Evolutionary conservation across 2,329 filamentous ascomycete genomes (phyloP).

Genomic region (Xylariaceae sp.): DNA sequence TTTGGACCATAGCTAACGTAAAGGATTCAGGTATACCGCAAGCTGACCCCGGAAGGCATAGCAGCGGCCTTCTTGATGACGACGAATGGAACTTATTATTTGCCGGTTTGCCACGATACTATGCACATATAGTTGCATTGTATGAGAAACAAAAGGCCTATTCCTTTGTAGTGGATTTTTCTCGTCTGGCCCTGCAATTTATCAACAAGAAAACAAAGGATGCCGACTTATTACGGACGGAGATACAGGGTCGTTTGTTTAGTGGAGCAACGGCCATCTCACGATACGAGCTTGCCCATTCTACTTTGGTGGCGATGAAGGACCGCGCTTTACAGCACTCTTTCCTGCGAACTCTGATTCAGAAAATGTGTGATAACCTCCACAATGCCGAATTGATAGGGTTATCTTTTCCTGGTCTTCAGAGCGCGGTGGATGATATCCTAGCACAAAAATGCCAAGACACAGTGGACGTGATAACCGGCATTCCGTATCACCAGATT

Average conservation of each 20-base stretch:
- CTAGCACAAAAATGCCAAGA: conserved; percentile 74
- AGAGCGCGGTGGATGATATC: conserved; percentile 78
- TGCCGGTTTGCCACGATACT: conserved; percentile 81
- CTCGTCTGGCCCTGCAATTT: conserved; percentile 75
- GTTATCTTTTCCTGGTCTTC: conserved; percentile 79
- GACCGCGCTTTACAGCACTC: conserved; percentile 74
- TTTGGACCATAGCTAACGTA: background rate
- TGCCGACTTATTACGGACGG: conserved; percentile 58
- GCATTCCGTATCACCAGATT: conserved; percentile 82
- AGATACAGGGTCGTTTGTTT: conserved; percentile 85
- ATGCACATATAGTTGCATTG: conserved; percentile 81
- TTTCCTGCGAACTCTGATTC: conserved; percentile 72
- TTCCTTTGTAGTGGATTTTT: conserved; percentile 84
- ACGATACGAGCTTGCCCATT: conserved; percentile 83
- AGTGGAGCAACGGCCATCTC: conserved; percentile 78
- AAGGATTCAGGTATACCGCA: conserved; percentile 51
- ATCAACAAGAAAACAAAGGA: conserved; percentile 44
- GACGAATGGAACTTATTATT: conserved; percentile 74
- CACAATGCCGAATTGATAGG: conserved; percentile 71
- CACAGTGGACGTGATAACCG: conserved; percentile 67
- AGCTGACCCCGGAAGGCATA: conserved; percentile 58
- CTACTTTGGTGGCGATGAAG: conserved; percentile 74
- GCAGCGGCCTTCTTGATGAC: conserved; percentile 73
- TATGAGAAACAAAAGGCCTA: conserved; percentile 80
- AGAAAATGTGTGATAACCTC: conserved; percentile 71